phyloP scores from a whole-genome alignment of 2,329 filamentous ascomycete genomes.

The Nothophaeocryptopus gaeumannii region DNA sequence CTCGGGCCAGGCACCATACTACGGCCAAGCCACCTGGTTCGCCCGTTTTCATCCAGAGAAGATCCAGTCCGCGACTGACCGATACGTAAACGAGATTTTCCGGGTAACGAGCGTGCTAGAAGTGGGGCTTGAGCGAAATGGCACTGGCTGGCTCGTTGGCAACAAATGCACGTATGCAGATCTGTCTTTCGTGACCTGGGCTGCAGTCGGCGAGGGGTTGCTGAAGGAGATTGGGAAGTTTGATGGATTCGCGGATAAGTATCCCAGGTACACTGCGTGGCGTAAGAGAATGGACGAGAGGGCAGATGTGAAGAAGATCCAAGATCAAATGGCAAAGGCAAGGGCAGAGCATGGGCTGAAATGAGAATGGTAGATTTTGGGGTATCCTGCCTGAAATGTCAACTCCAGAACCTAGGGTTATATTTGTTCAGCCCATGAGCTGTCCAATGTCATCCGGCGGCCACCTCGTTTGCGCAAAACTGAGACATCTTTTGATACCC shows the following conservation, averaged over 20 bases:
- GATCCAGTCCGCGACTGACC: slow-evolving; percentile 43
- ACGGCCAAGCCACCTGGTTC: slow-evolving; percentile 43
- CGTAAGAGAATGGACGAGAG: too few relatives aligned
- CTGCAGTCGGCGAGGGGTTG: too few relatives aligned
- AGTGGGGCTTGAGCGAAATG: slow-evolving; percentile 33
- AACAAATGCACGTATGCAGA: slow-evolving; percentile 45
- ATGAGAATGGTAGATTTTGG: too few relatives aligned
- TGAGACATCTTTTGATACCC: slow-evolving; percentile 95
- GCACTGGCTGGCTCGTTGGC: slow-evolving; percentile 42
- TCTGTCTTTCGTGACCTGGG: slow-evolving; percentile 16
- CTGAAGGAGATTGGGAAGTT: too few relatives aligned
- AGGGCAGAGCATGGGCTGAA: too few relatives aligned
- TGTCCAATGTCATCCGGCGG: slow-evolving; percentile 88
- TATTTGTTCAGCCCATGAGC: slow-evolving; percentile 71
- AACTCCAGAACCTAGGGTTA: neutral
- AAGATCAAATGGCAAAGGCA: too few relatives aligned
- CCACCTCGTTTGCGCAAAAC: slow-evolving; percentile 95
- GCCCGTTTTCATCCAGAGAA: slow-evolving; percentile 42
- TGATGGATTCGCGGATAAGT: too few relatives aligned
- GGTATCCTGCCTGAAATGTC: neutral
- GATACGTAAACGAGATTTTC: slow-evolving; percentile 46
- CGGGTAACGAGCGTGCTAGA: slow-evolving; percentile 49
- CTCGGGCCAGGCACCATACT: slow-evolving; percentile 36
- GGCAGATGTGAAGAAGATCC: too few relatives aligned
- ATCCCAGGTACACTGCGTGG: too few relatives aligned